Evolutionary conservation across 306 rosid species (phyloP).

Genomic region (Canavalia ensiformis): DNA sequence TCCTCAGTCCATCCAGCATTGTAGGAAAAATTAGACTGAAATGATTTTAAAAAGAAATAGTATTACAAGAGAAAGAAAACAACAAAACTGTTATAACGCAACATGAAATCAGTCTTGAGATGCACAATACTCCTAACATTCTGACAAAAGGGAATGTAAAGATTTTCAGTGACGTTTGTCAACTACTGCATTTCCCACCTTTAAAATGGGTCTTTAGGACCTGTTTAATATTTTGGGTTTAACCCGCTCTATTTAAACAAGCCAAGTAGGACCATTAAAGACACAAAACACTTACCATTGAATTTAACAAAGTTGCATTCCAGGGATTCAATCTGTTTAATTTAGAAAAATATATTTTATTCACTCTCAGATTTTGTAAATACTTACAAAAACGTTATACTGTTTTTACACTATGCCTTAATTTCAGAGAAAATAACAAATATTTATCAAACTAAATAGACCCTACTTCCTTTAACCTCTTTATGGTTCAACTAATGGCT

Average conservation of each 20-base stretch:
- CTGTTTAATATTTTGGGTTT: no score
- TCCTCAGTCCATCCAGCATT: conserved; percentile 99
- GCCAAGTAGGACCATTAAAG: no score
- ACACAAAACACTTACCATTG: no score
- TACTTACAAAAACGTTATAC: no score
- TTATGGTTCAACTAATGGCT: not conserved
- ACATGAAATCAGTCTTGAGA: conserved; percentile 19
- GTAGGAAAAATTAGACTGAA: conserved; percentile 93
- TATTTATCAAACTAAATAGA: not conserved
- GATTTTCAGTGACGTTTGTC: not conserved
- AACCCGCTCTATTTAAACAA: no score
- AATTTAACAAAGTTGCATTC: no score
- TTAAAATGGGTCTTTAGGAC: not conserved
- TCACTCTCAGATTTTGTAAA: no score
- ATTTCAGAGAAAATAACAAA: no score
- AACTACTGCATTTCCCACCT: conserved; percentile 21
- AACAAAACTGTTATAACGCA: conserved; percentile 26
- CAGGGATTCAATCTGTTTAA: no score
- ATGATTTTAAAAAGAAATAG: conserved; percentile 35
- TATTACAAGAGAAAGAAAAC: conserved; percentile 31
- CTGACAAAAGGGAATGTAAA: conserved; percentile 9
- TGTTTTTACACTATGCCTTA: no score
- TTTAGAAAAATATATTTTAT: no score
- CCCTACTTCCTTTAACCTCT: not conserved
- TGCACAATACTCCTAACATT: conserved; percentile 37